Percentiles rank a stretch among this genome's conserved stretches.
Conservation (phyloP, 2,329 filamentous ascomycete species). For the Monilinia vaccinii-corymbosi region DNA sequence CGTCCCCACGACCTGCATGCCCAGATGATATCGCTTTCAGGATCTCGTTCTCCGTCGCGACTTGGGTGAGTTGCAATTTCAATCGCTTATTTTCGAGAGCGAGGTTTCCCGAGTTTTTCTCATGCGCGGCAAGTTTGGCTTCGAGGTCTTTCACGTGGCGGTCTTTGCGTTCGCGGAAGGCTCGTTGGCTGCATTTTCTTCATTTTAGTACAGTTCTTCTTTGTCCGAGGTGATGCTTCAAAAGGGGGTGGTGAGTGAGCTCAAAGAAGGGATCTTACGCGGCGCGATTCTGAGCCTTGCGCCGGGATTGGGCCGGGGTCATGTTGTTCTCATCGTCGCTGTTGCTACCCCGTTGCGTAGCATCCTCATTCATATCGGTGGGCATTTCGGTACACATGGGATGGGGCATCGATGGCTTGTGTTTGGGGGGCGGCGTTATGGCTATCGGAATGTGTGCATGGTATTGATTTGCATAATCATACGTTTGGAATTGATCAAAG, state of each 20-base stretch:
- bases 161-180: conserved; percentile 94
- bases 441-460: conserved; percentile 15
- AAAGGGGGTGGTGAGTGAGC: not conserved
- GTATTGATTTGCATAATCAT: conserved; percentile 25
- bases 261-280: conserved; percentile 46
- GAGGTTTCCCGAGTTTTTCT: conserved; percentile 63
- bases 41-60: conserved; percentile 87
- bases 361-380: conserved; percentile 23
- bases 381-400: conserved; percentile 22
- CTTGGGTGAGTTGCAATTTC: conserved; percentile 73
- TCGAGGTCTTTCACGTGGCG: conserved; percentile 90
- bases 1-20: conserved; percentile 32
- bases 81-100: conserved; percentile 79
- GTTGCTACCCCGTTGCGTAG: conserved; percentile 30
- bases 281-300: conserved; percentile 65
- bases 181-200: conserved; percentile 62
- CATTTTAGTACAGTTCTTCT: too few species aligned
- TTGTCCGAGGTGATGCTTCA: not conserved
- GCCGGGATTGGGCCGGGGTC: conserved; percentile 46
- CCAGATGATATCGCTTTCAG: conserved; percentile 69
- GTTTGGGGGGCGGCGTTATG: conserved; percentile 24
- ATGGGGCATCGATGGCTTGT: conserved; percentile 20
- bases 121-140: conserved; percentile 68
- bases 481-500: conserved; percentile 26
- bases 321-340: conserved; percentile 41